Evolutionary conservation across 2,329 filamentous ascomycete genomes (phyloP).

Genomic region (Delphinella strobiligena): DNA sequence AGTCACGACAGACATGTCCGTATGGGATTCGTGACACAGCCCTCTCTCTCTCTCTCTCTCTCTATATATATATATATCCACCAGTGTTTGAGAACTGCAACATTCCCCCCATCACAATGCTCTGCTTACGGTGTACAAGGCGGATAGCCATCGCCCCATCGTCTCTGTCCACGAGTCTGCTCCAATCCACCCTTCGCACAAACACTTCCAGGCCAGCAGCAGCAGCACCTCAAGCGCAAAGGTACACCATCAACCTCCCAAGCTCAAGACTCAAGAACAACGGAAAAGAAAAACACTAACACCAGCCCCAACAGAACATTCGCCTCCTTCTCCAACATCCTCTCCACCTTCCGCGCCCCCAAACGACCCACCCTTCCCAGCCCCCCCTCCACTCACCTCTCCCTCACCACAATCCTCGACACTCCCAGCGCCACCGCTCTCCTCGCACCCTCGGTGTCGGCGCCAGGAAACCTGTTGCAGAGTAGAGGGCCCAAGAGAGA

Average conservation of each 20-base stretch:
- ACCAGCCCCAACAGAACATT: neutral
- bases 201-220: constrained; percentile 2
- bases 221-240: neutral
- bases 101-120: constrained; percentile 7
- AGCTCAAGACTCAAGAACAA: too few relatives aligned
- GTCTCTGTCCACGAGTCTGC: constrained; percentile 3
- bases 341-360: neutral
- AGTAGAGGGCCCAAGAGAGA: constrained; percentile 37
- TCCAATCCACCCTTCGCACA: constrained; percentile 6
- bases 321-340: constrained; percentile 2
- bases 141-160: constrained; percentile 6
- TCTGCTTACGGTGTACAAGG: constrained; percentile 10
- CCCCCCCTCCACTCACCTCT: constrained; percentile 3
- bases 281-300: neutral
- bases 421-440: constrained; percentile 6
- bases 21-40: too few relatives aligned
- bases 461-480: constrained; percentile 18
- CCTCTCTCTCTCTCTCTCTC: too few relatives aligned
- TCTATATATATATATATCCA: too few relatives aligned
- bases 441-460: neutral
- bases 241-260: too few relatives aligned
- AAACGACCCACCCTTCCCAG: constrained; percentile 7
- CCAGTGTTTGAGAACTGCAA: too few relatives aligned
- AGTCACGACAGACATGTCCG: too few relatives aligned
- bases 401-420: constrained; percentile 5